Base-by-base conservation (phyloP, 1,139 yeast genomes). In the Fermentozyma sake region DNA sequence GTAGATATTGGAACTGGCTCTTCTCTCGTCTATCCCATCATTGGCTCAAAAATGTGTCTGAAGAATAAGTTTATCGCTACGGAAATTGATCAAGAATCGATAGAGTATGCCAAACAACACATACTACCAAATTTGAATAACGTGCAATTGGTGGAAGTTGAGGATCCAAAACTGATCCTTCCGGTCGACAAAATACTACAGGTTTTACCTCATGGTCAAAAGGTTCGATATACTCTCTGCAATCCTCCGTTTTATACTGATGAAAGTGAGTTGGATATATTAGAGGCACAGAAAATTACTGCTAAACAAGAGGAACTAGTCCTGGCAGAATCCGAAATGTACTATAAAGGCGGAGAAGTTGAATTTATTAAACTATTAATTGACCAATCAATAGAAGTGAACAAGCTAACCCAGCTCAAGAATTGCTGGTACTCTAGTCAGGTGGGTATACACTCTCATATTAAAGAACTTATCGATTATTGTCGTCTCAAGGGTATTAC, bases 1-100 rank as follows among this genome's bases (percentile, higher is more conserved):
- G 21, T 49, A 7, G 53, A 49, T 24, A 39, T 49, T 6, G 55
- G 55, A 2, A 48, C 53, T 1, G 55, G 55, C 3, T 40, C 55
- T 2, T 43, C 50, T 8, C 33, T 41, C 12, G 33, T 49, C 3
- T 49, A 46, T 26, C 45, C 52, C 6, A 22, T 49, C 1, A 26
- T 39, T 3, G 41, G 40, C 6, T 26, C 23, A 3, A 12, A n/a
- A 4, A 23, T 36, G 18, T 20, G 27, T 21, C 18, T 21, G 6
- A 19, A 21, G 5, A 35, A 37, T 16, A 17, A 21, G 18, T 39
- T 32, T 14, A 32, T 48, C 9, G 49, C 39, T 6, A 45, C 52
- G 0, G 55, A 49, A 20, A 28, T 41, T 14, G 36, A 49, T 20
- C 18, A 21, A 6, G 30, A 22, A 5, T 44, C 52, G 5, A 13